A percentile compares a stretch with the other conserved stretches of the same genome.
Conservation (phyloP, 2,329 filamentous ascomycete genomes). For the Fonsecaea erecta region DNA sequence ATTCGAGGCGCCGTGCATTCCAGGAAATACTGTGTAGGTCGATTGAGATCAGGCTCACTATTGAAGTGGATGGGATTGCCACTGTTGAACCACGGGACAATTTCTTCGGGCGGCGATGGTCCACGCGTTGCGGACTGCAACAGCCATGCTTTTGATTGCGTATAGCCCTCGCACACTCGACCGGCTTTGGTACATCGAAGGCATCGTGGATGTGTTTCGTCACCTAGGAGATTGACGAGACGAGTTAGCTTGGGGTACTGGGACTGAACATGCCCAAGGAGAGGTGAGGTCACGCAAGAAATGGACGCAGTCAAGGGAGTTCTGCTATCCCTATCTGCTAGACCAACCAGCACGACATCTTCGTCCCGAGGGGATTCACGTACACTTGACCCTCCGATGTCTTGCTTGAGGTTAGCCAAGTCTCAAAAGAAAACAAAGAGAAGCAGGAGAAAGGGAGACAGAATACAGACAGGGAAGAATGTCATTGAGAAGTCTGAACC, state of each 20-base stretch:
- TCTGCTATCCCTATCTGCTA: neutral
- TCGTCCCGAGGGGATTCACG: neutral
- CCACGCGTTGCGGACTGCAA: conserved; percentile 8
- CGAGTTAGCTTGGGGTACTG: neutral
- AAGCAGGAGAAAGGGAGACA: neutral
- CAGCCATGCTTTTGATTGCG: conserved; percentile 26
- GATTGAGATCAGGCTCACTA: conserved; percentile 26
- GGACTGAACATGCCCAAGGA: neutral
- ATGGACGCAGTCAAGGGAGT: neutral
- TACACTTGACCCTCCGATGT: conserved; percentile 32
- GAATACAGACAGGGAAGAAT: neutral
- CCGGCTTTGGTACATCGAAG: conserved; percentile 40
- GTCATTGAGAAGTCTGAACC: neutral
- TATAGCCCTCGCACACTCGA: conserved; percentile 41
- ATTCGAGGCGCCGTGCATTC: conserved; percentile 28
- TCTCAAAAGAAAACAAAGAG: neutral
- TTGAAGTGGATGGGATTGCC: conserved; percentile 25
- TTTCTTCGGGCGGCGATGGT: neutral
- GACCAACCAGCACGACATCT: neutral
- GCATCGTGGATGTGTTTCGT: conserved; percentile 40
- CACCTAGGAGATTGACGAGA: conserved; percentile 25
- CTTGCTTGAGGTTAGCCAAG: conserved; percentile 11
- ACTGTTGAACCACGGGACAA: conserved; percentile 11
- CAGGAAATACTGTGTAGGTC: conserved; percentile 26
- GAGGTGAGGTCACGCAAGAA: neutral